phyloP scores from a whole-genome alignment of 257 asterid species.

The Scutellaria barbata region DNA sequence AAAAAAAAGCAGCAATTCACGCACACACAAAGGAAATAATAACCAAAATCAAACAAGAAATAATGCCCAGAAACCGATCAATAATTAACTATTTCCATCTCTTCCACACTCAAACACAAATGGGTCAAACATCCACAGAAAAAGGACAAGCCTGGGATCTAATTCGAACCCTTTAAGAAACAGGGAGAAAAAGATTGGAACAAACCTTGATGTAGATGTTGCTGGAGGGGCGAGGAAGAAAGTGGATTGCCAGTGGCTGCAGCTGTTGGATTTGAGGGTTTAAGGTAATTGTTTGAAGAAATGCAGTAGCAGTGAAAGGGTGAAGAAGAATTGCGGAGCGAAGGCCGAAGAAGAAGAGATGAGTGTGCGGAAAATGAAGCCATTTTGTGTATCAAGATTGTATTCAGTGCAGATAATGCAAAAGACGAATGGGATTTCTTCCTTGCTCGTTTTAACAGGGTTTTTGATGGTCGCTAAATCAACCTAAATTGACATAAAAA shows the following conservation, averaged over 20 bases:
- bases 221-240: slow-evolving; percentile 26
- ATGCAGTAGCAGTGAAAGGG: slow-evolving; percentile 26
- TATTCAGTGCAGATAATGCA: not conserved
- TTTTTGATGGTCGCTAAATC: no score
- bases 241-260: slow-evolving; percentile 23
- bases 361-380: slow-evolving; percentile 31
- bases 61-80: not conserved
- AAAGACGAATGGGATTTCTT: not conserved
- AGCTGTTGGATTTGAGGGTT: slow-evolving; percentile 1
- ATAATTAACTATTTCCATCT: not conserved
- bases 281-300: not conserved
- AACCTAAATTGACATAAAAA: no score
- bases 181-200: not conserved
- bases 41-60: not conserved
- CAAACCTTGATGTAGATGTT: slow-evolving; percentile 9
- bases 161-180: not conserved
- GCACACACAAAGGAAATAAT: not conserved
- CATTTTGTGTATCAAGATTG: not conserved
- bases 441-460: no score
- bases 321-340: slow-evolving; percentile 3
- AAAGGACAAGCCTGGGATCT: not conserved
- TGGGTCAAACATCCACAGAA: slow-evolving; percentile 23
- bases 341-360: slow-evolving; percentile 15
- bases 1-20: not conserved
- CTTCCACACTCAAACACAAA: slow-evolving; percentile 10